Percentiles rank a stretch among this genome's conserved stretches.
phyloP scores from a whole-genome alignment of 2,329 filamentous ascomycete species.

The Talaromyces atroroseus region DNA sequence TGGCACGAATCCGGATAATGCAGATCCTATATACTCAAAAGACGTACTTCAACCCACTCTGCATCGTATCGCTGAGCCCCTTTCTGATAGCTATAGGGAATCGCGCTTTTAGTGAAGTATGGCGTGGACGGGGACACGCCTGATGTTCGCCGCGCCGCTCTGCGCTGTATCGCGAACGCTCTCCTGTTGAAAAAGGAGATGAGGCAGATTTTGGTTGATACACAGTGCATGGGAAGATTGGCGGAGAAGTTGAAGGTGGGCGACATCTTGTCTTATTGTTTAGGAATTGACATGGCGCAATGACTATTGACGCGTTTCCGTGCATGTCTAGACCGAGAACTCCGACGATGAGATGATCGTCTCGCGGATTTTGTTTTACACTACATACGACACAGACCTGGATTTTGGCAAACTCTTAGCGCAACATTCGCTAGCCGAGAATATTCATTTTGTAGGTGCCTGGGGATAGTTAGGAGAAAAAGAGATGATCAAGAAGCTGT shows the following conservation, averaged over 20 bases:
- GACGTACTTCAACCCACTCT: slow-evolving; percentile 46
- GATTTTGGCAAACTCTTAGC: slow-evolving; percentile 62
- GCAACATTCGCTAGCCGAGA: slow-evolving; percentile 61
- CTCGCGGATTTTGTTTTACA: slow-evolving; percentile 72
- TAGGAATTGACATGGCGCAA: not conserved
- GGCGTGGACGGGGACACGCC: slow-evolving; percentile 63
- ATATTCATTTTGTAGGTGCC: slow-evolving; percentile 51
- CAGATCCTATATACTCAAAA: slow-evolving; percentile 79
- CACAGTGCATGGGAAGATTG: slow-evolving; percentile 61
- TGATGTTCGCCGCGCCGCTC: slow-evolving; percentile 64
- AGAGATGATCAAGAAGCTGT: not conserved
- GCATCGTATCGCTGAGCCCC: not conserved
- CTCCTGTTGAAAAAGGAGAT: slow-evolving; percentile 64
- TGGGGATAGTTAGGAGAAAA: not conserved
- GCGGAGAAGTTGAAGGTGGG: slow-evolving; percentile 62
- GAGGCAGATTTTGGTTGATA: slow-evolving; percentile 66
- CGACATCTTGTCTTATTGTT: not conserved
- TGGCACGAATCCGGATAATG: slow-evolving; percentile 64
- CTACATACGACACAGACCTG: slow-evolving; percentile 69
- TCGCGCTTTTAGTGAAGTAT: slow-evolving; percentile 65
- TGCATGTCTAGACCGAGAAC: slow-evolving; percentile 51
- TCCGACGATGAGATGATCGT: slow-evolving; percentile 81
- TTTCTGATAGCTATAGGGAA: slow-evolving; percentile 52
- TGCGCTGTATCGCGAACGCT: slow-evolving; percentile 81
- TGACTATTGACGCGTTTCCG: not conserved